phyloP scores from a whole-genome alignment of 176 grass and related monocot genomes.

The Oryza longistaminata region DNA sequence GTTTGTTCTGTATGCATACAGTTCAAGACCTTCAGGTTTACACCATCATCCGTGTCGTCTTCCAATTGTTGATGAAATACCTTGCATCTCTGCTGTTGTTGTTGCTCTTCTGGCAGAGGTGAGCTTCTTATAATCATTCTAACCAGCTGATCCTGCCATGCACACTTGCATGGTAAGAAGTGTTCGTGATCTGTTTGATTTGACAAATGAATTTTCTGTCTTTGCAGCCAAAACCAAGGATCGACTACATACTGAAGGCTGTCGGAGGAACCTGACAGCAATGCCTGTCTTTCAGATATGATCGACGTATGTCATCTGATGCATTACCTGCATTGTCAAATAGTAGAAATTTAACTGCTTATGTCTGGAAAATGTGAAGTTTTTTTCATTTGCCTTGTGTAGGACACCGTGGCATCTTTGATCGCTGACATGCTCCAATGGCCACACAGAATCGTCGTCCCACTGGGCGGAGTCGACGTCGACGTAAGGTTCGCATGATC shows the following conservation, averaged over 20 bases:
- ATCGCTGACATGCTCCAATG: constrained; percentile 98
- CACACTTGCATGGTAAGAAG: not conserved
- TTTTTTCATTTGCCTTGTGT: constrained; percentile 16
- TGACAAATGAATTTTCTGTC: constrained; percentile 9
- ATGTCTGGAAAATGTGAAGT: not conserved
- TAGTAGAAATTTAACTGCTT: not conserved
- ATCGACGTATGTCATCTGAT: constrained; percentile 61
- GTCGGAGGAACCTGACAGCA: constrained; percentile 93
- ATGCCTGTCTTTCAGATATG: constrained; percentile 95
- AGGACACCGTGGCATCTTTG: constrained; percentile 88
- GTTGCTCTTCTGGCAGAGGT: constrained; percentile 92
- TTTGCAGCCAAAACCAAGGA: constrained; percentile 83
- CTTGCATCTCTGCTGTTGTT: constrained; percentile 92
- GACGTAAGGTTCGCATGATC: constrained; percentile 57
- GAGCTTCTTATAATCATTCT: constrained; percentile 5
- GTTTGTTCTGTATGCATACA: constrained; percentile 40
- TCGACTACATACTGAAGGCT: constrained; percentile 92
- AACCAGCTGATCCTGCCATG: not conserved
- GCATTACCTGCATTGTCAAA: not conserved
- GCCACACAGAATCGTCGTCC: constrained; percentile 95
- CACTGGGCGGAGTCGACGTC: constrained; percentile 78
- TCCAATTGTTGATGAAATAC: constrained; percentile 96
- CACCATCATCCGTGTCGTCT: constrained; percentile 86
- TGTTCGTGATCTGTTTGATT: not conserved
- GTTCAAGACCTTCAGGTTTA: constrained; percentile 97